Conservation (phyloP, 129 eudicot genomes). For the Centella asiatica region DNA sequence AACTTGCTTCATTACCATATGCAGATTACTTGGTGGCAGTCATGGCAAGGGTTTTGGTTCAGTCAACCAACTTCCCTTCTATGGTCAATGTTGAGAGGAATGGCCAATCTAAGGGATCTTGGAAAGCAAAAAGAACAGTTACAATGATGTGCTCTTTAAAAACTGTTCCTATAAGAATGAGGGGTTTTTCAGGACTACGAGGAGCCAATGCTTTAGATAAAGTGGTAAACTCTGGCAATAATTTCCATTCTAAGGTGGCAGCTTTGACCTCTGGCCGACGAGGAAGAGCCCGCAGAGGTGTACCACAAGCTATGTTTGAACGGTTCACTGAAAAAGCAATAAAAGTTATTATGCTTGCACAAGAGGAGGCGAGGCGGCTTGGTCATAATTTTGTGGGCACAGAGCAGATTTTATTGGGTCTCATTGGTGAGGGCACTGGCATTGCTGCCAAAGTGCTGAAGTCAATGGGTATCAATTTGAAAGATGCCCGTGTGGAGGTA, state of each 20-base stretch:
- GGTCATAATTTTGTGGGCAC: conserved; percentile 89
- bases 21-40: conserved; percentile 35
- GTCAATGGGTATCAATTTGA: conserved; percentile 88
- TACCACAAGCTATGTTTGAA: conserved; percentile 79
- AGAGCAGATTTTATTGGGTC: conserved; percentile 74
- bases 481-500: conserved; percentile 89
- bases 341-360: conserved; percentile 93
- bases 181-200: conserved; percentile 53
- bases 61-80: conserved; percentile 62
- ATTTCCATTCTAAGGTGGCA: conserved; percentile 59
- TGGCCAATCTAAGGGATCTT: conserved; percentile 38
- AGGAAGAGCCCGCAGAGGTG: conserved; percentile 39
- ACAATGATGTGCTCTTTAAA: conserved; percentile 36
- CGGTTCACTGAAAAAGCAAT: conserved; percentile 89
- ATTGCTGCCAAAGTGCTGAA: conserved; percentile 89
- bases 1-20: conserved; percentile 1
- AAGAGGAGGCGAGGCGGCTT: conserved; percentile 85
- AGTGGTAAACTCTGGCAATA: conserved; percentile 29
- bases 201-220: conserved; percentile 58
- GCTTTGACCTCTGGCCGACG: conserved; percentile 35
- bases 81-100: conserved; percentile 39
- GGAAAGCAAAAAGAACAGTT: conserved; percentile 33
- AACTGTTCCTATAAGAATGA: conserved; percentile 30
- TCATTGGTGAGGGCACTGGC: conserved; percentile 90
- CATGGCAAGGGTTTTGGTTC: conserved; percentile 77